phyloP scores from a whole-genome alignment of 192 early-diverging fungal genomes.

The Thamnidium elegans region DNA sequence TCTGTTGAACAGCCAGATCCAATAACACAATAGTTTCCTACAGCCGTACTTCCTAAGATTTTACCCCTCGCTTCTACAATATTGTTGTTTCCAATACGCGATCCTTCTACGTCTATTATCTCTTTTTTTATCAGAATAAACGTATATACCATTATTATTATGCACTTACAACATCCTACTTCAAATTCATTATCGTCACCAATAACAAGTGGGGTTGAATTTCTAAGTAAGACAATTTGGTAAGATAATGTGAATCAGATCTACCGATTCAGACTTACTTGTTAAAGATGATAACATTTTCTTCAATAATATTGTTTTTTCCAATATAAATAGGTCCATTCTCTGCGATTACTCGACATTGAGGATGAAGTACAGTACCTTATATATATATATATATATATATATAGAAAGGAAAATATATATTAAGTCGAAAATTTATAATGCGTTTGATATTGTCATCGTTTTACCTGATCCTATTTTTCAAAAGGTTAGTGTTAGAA shows the following conservation, averaged over 20 bases:
- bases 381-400: too few species aligned
- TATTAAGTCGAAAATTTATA: constrained; percentile 3
- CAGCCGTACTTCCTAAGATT: constrained; percentile 49
- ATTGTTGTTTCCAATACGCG: constrained; percentile 61
- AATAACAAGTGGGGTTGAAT: constrained; percentile 53
- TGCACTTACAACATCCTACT: constrained; percentile 57
- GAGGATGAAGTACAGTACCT: constrained; percentile 72
- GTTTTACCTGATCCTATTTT: constrained; percentile 12
- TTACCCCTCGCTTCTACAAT: constrained; percentile 62
- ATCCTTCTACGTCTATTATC: constrained; percentile 59
- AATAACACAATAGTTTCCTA: constrained; percentile 72
- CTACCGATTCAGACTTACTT: constrained; percentile 37
- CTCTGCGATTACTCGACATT: constrained; percentile 64
- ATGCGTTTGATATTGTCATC: neutral
- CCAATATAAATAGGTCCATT: constrained; percentile 70
- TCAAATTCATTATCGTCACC: constrained; percentile 76
- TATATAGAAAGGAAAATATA: neutral
- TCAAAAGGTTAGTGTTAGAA: neutral
- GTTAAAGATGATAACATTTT: constrained; percentile 68
- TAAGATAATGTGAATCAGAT: neutral
- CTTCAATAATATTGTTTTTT: constrained; percentile 72
- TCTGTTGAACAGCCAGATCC: constrained; percentile 64
- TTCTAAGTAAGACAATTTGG: constrained; percentile 22
- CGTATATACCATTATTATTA: neutral
- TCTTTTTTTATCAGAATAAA: neutral